Evolutionary conservation across 805 yeast species (phyloP).

Genomic region (Yarrowia porcina): DNA sequence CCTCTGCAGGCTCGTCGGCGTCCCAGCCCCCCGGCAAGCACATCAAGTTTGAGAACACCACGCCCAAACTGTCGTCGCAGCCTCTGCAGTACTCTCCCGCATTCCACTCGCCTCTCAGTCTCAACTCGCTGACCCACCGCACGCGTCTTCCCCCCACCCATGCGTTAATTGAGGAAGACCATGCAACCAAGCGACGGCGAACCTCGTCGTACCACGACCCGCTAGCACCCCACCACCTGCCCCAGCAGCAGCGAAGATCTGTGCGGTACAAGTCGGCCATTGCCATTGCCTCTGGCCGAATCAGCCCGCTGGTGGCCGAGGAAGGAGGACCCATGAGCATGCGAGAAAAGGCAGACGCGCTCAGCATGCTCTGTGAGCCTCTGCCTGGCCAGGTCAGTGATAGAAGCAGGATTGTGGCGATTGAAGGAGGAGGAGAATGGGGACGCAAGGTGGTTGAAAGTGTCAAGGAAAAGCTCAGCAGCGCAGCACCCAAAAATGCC

Average conservation of each 20-base stretch:
- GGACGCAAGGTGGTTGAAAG: not conserved
- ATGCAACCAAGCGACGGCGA: slow-evolving; percentile 29
- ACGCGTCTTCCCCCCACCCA: slow-evolving; percentile 10
- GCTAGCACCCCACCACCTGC: slow-evolving; percentile 17
- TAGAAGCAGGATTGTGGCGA: slow-evolving; percentile 6
- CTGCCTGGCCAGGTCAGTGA: not conserved
- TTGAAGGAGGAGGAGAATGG: slow-evolving; percentile 10
- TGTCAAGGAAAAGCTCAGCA: not conserved
- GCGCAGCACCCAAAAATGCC: not conserved
- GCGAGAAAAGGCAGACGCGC: slow-evolving; percentile 33
- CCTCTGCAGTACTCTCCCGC: slow-evolving; percentile 21
- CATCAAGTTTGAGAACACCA: slow-evolving; percentile 20
- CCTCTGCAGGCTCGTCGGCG: not conserved
- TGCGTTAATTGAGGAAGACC: slow-evolving; percentile 28
- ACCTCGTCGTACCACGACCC: slow-evolving; percentile 33
- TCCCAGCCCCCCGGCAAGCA: not conserved
- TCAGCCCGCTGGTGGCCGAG: not conserved
- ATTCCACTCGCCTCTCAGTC: not conserved
- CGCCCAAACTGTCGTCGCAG: slow-evolving; percentile 11
- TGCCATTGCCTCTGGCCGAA: slow-evolving; percentile 26
- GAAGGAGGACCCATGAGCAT: slow-evolving; percentile 27
- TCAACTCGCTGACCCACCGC: not conserved
- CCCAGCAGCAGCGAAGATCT: slow-evolving; percentile 22
- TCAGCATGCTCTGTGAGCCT: slow-evolving; percentile 31
- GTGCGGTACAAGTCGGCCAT: slow-evolving; percentile 31